Base-by-base conservation (phyloP, 2,329 filamentous ascomycete species). In the Tolypocladium sp. region DNA sequence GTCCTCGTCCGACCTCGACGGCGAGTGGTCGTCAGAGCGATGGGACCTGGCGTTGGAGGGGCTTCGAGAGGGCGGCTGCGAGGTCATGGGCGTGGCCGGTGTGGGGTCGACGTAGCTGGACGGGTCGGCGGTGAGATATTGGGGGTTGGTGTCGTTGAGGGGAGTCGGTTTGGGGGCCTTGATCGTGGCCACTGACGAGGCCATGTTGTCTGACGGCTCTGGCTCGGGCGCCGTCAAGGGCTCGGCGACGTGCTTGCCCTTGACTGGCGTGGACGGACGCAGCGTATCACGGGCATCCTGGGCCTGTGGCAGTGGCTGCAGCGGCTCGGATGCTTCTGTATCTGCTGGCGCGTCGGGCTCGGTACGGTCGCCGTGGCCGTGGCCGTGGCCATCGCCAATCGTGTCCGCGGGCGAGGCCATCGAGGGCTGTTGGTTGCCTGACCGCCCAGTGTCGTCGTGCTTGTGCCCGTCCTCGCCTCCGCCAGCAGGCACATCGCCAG, bases 1-100 rank as follows among this genome's bases (percentile, higher is more conserved):
- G 56, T 86, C 84, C 57, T 88, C 84, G 62, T 82, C 80, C 25
- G 82, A 83, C 60, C 79, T 75, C 2, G 81, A 79, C 5, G 82
- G 83, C 7, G 83, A 86, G 37, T 70, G 71, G 35, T 77, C 77
- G 27, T 74, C 67, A 55, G 74, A 71, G 61, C 69, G 65, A 61
- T 73, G 72, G 71, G 82, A 67, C 74, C 83, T 65, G 69, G 85
- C 71, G 73, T 80, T 68, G 68, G 85, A 78, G 68, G 83, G 76
- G 67, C 82, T 78, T 74, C 87, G 76, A 20, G 87, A 86, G 1
- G 82, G 77, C 3, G 82, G 80, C 59, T 80, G 78, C 3, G 82
- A 85, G 42, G 74, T 74, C 57, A 75, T 73, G 15, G 83, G 83
- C 1, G 83, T 85, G 3, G 80, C 76, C 33, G 82, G 82, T 8